A percentile compares a stretch with the other conserved stretches of the same genome.
Evolutionary conservation across 2,329 filamentous ascomycete genomes (phyloP).

Genomic region (Madurella fahalii): DNA sequence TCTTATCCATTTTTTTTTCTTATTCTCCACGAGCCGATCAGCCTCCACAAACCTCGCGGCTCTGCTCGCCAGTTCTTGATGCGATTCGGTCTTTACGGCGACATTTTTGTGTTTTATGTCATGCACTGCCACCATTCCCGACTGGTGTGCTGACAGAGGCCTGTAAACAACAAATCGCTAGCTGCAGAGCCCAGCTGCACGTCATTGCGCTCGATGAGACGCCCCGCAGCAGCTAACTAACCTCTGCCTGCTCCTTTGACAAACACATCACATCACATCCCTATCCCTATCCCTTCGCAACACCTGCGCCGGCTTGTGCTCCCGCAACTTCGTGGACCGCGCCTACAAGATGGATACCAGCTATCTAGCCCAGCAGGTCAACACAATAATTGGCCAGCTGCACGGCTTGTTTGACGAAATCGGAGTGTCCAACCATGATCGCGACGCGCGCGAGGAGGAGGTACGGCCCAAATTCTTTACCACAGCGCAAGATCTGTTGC

Average conservation of each 20-base stretch:
- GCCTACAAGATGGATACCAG: slow-evolving; percentile 72
- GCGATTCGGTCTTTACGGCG: slow-evolving; percentile 4
- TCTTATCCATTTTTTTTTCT: background rate
- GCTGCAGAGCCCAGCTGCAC: slow-evolving; percentile 26
- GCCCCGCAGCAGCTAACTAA: slow-evolving; percentile 22
- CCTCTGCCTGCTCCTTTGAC: background rate
- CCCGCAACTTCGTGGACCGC: background rate
- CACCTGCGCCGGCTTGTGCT: background rate
- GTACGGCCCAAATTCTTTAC: slow-evolving; percentile 48
- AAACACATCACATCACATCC: slow-evolving; percentile 12
- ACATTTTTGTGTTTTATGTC: slow-evolving; percentile 5
- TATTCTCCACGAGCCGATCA: background rate
- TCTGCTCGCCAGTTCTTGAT: slow-evolving; percentile 2
- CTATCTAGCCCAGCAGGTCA: slow-evolving; percentile 92
- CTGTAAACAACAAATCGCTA: slow-evolving; percentile 23
- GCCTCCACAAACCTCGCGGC: slow-evolving; percentile 1
- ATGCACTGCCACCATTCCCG: slow-evolving; percentile 16
- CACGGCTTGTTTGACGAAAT: slow-evolving; percentile 97
- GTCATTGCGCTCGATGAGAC: slow-evolving; percentile 26
- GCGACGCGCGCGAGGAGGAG: slow-evolving; percentile 84
- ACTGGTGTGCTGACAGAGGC: slow-evolving; percentile 7
- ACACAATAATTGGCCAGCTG: slow-evolving; percentile 85
- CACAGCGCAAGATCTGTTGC: background rate
- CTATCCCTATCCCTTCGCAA: slow-evolving; percentile 1
- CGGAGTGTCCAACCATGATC: slow-evolving; percentile 88